A percentile compares a stretch with the other conserved stretches of the same genome.
These are phyloP conservation scores for Vitis hybrid DNA, from an alignment of 177 flowering plant species.

Conservation along the genomic window DNA sequence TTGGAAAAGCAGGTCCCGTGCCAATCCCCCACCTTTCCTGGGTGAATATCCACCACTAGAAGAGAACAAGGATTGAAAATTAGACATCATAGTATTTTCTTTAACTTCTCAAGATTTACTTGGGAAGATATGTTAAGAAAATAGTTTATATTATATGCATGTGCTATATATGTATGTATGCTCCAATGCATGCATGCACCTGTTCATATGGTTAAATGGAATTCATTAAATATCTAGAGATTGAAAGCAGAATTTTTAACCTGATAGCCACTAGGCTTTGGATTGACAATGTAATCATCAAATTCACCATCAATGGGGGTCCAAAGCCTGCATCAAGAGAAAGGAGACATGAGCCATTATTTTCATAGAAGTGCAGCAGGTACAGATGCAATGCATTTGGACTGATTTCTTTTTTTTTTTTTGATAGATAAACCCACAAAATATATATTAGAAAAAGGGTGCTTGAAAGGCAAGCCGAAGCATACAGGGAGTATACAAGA, in stretches of 20 bases:
- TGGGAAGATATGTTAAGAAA: not conserved
- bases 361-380: not conserved
- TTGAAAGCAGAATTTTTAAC: conserved; percentile 26
- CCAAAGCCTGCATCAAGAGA: conserved; percentile 71
- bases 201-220: no score
- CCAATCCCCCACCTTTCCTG: no score
- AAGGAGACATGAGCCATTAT: conserved; percentile 1
- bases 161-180: not conserved
- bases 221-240: no score
- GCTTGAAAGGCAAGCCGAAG: no score
- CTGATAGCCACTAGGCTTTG: conserved; percentile 98
- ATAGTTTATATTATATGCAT: no score
- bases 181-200: not conserved
- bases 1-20: no score
- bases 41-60: no score
- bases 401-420: not conserved
- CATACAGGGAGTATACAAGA: no score
- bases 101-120: not conserved
- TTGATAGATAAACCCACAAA: no score
- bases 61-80: no score
- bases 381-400: not conserved
- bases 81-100: no score
- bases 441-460: no score
- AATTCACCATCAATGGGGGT: conserved; percentile 91
- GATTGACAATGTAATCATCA: conserved; percentile 95